These are phyloP conservation scores for Ceriops zippeliana DNA, from an alignment of 345 rosid genomes.

Conservation along the genomic window DNA sequence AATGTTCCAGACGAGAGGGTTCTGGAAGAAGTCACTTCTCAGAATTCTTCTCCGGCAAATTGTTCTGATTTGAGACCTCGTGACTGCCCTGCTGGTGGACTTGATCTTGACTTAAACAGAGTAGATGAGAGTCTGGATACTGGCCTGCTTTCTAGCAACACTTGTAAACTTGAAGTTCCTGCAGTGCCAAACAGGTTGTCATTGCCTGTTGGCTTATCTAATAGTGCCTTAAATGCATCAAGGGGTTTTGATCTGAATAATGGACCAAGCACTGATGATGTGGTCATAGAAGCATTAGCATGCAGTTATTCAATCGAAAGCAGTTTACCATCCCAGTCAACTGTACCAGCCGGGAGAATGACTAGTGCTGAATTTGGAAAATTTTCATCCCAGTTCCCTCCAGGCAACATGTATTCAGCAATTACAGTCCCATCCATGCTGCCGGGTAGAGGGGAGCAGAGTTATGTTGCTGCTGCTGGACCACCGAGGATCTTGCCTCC, in stretches of 20 bases:
- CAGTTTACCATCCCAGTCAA: conserved; percentile 45
- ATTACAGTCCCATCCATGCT: conserved; percentile 53
- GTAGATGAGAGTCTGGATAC: conserved; percentile 60
- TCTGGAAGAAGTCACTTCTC: conserved; percentile 59
- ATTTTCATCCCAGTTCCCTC: conserved; percentile 63
- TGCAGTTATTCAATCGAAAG: conserved; percentile 42
- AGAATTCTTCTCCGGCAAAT: conserved; percentile 31
- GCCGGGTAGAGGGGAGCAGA: conserved; percentile 68
- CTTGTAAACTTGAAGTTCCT: conserved; percentile 38
- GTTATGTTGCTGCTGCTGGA: conserved; percentile 52
- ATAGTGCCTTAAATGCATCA: conserved; percentile 34
- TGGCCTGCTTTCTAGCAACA: conserved; percentile 31
- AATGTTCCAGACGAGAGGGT: conserved; percentile 82
- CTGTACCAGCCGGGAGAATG: conserved; percentile 46
- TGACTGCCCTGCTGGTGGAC: conserved; percentile 45
- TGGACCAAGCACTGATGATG: conserved; percentile 67
- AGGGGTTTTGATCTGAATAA: conserved; percentile 87
- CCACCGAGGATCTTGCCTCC: conserved; percentile 65
- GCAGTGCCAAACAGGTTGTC: conserved; percentile 36
- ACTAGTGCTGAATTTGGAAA: conserved; percentile 48
- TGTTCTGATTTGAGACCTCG: conserved; percentile 33
- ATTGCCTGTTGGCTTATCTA: conserved; percentile 26
- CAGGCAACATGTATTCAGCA: conserved; percentile 49
- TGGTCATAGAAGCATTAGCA: conserved; percentile 41
- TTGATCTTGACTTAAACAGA: conserved; percentile 83